These are phyloP conservation scores for Debaryomyces subglobosus DNA, from an alignment of 1,139 yeast genomes.

Conservation along the genomic window DNA sequence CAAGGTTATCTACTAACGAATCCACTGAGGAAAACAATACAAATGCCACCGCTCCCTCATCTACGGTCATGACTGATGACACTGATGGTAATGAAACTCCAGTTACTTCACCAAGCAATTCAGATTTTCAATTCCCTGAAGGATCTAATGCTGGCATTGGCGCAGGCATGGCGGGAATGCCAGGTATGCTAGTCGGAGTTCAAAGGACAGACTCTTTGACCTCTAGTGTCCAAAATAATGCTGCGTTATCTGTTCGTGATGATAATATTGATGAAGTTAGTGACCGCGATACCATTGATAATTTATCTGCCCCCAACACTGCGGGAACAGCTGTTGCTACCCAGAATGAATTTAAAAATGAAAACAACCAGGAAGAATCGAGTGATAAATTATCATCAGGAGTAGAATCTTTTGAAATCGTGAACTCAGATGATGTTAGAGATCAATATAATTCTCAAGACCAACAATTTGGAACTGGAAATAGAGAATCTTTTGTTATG, in stretches of 20 bases:
- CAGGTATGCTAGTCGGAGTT: conserved; percentile 50
- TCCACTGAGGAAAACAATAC: conserved; percentile 21
- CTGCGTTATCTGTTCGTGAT: conserved; percentile 85
- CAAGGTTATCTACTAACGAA: conserved; percentile 21
- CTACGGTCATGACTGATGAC: conserved; percentile 34
- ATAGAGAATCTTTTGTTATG: conserved; percentile 15
- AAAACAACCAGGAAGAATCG: conserved; percentile 17
- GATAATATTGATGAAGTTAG: conserved; percentile 65
- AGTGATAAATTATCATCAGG: conserved; percentile 49
- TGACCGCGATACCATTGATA: conserved; percentile 58
- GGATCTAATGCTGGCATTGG: conserved; percentile 33
- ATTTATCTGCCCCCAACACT: conserved; percentile 22
- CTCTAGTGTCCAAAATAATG: conserved; percentile 89
- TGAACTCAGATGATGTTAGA: conserved; percentile 51
- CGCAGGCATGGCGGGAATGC: conserved; percentile 52
- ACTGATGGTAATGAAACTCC: conserved; percentile 52
- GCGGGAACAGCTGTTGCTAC: conserved; percentile 16
- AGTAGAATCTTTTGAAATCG: conserved; percentile 56
- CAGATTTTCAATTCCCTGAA: conserved; percentile 60
- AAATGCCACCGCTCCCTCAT: conserved; percentile 38
- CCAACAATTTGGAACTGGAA: neutral
- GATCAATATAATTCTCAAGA: conserved; percentile 10
- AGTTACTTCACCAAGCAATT: conserved; percentile 57
- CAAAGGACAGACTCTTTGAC: conserved; percentile 77
- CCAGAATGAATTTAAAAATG: neutral